Evolutionary conservation across 2,329 filamentous ascomycete species (phyloP).

Genomic region (Fusarium pseudocircinatum): DNA sequence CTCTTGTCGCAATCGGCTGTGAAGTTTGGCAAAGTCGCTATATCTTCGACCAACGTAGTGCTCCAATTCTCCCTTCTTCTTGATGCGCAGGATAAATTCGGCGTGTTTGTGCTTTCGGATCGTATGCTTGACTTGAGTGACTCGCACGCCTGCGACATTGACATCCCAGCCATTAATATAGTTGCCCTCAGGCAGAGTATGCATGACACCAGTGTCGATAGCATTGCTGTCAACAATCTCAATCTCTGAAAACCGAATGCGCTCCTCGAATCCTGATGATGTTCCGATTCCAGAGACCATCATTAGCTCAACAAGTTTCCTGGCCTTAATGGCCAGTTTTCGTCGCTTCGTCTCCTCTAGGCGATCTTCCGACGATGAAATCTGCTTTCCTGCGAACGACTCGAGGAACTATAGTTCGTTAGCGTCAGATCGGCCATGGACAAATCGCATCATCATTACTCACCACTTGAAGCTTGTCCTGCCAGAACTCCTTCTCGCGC

Average conservation of each 20-base stretch:
- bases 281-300: conserved; percentile 98
- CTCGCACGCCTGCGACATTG: conserved; percentile 89
- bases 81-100: conserved; percentile 90
- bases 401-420: conserved; percentile 78
- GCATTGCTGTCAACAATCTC: conserved; percentile 95
- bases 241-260: conserved; percentile 95
- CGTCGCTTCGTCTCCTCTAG: conserved; percentile 94
- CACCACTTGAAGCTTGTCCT: conserved; percentile 95
- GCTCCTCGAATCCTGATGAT: conserved; percentile 95
- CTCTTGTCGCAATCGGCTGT: conserved; percentile 82
- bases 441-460: conserved; percentile 49
- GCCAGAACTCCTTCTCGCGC: conserved; percentile 99
- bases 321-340: conserved; percentile 90
- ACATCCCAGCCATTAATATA: conserved; percentile 94
- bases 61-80: conserved; percentile 78
- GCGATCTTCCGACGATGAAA: conserved; percentile 95
- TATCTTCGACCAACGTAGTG: conserved; percentile 86
- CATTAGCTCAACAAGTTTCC: conserved; percentile 98
- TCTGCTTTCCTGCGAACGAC: conserved; percentile 96
- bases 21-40: conserved; percentile 83
- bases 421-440: neutral
- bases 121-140: conserved; percentile 83
- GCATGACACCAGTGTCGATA: conserved; percentile 87
- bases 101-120: conserved; percentile 92
- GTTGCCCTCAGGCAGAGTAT: conserved; percentile 90